Evolutionary conservation across 2,329 filamentous ascomycete species (phyloP).

Genomic region (Pyrenophora teres): DNA sequence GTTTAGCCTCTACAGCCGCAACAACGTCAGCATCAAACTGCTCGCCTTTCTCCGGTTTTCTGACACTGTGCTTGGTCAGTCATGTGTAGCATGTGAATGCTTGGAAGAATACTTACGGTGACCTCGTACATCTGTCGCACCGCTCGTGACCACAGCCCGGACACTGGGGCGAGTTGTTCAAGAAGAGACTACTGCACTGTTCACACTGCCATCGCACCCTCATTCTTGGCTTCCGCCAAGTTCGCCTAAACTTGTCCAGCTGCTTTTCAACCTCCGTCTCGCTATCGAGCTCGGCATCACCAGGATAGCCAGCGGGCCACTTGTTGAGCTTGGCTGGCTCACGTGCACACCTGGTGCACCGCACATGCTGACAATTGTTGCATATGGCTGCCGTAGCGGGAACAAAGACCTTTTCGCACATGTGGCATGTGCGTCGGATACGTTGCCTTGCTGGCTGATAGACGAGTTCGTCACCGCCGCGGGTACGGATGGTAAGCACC

Average conservation of each 20-base stretch:
- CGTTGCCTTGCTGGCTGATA: conserved; percentile 74
- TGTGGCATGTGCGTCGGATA: conserved; percentile 75
- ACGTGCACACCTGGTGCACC: conserved; percentile 80
- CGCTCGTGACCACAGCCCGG: conserved; percentile 64
- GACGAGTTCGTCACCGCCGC: conserved; percentile 70
- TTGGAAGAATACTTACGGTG: conserved; percentile 47
- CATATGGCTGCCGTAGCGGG: conserved; percentile 63
- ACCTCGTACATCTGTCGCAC: conserved; percentile 63
- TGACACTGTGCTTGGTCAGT: conserved; percentile 51
- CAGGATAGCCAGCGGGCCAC: conserved; percentile 72
- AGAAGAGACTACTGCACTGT: conserved; percentile 65
- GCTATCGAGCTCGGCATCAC: conserved; percentile 56
- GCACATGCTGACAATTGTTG: conserved; percentile 68
- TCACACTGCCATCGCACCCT: conserved; percentile 61
- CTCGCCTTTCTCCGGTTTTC: conserved; percentile 60
- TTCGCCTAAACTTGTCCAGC: conserved; percentile 39
- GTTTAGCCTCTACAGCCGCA: conserved; percentile 61
- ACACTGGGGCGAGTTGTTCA: conserved; percentile 61
- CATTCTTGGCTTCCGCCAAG: conserved; percentile 52
- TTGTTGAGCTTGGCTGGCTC: conserved; percentile 74
- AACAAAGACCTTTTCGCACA: conserved; percentile 68
- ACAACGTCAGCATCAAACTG: conserved; percentile 66
- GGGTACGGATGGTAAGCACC: conserved; percentile 67
- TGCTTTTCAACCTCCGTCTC: conserved; percentile 39
- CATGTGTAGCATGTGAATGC: background rate